Percentiles rank a stretch among this genome's conserved stretches.
Conservation (phyloP, 257 asterid genomes). For the Anisodus tanguticus region DNA sequence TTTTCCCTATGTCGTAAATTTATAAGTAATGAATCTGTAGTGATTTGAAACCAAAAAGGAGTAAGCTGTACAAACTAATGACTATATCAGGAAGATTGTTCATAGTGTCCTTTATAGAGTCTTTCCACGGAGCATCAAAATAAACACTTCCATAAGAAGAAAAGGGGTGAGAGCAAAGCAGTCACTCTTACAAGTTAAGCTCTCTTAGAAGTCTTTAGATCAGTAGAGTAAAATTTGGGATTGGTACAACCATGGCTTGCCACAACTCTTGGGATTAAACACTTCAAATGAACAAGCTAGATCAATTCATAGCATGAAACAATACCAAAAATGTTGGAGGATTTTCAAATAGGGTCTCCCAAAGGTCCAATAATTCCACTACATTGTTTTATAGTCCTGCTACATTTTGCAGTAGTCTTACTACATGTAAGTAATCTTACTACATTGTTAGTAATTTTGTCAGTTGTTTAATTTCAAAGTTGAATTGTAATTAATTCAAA, state of each 20-base stretch:
- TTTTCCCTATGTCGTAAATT: background rate
- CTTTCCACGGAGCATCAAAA: background rate
- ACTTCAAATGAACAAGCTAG: background rate
- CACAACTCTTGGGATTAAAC: conserved; percentile 18
- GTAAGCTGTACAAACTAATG: background rate
- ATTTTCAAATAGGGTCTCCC: background rate
- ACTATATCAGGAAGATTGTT: background rate
- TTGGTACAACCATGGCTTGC: background rate
- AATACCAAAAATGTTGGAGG: background rate
- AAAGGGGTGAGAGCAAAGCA: background rate
- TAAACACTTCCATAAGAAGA: background rate
- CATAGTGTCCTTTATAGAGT: background rate
- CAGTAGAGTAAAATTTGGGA: background rate
- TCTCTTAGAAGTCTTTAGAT: background rate
- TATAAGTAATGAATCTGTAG: background rate
- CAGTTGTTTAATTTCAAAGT: too few relatives aligned
- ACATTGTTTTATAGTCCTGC: too few relatives aligned
- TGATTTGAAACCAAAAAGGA: background rate
- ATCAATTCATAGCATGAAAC: background rate
- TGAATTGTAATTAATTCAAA: too few relatives aligned
- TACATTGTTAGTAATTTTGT: too few relatives aligned
- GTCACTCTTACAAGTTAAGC: conserved; percentile 12
- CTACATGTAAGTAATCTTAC: too few relatives aligned
- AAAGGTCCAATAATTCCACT: too few relatives aligned
- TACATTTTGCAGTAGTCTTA: too few relatives aligned